A percentile compares a stretch with the other conserved stretches of the same genome.
phyloP scores from a whole-genome alignment of 352 stramenopile genomes.

The Thraustochytrium sp. region DNA sequence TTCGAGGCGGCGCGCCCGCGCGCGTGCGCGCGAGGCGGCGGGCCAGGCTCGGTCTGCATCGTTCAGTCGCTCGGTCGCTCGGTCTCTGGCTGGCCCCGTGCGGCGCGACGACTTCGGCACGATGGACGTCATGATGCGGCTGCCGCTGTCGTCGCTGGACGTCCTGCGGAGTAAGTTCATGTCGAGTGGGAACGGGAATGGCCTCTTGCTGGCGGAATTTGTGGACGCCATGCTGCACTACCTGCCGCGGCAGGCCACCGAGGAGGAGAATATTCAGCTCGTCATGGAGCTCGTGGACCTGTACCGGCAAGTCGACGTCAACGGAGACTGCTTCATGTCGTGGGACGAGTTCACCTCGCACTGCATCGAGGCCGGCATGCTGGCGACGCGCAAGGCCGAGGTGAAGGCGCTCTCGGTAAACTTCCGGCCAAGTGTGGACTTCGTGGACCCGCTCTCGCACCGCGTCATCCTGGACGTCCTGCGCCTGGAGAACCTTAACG shows the following conservation, averaged over 20 bases:
- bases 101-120: neutral
- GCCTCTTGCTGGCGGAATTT: conserved; percentile 17
- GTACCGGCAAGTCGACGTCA: conserved; percentile 60
- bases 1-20: too few relatives aligned
- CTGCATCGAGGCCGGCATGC: conserved; percentile 62
- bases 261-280: conserved; percentile 5
- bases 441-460: neutral
- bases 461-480: neutral
- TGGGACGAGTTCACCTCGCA: conserved; percentile 78
- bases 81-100: neutral
- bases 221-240: conserved; percentile 42
- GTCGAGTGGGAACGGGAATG: neutral
- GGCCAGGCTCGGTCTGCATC: too few relatives aligned
- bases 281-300: conserved; percentile 48
- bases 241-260: neutral
- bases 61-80: neutral
- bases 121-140: conserved; percentile 44
- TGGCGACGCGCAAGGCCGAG: neutral
- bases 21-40: too few relatives aligned
- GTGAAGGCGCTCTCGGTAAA: neutral
- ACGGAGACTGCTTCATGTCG: conserved; percentile 64
- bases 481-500: neutral
- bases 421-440: neutral
- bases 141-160: conserved; percentile 42
- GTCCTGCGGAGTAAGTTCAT: conserved; percentile 26